Percentiles rank a stretch among this genome's conserved stretches.
These are phyloP conservation scores for Eremochloa ophiuroides DNA, from an alignment of 176 grass and related monocot species.

Conservation along the genomic window DNA sequence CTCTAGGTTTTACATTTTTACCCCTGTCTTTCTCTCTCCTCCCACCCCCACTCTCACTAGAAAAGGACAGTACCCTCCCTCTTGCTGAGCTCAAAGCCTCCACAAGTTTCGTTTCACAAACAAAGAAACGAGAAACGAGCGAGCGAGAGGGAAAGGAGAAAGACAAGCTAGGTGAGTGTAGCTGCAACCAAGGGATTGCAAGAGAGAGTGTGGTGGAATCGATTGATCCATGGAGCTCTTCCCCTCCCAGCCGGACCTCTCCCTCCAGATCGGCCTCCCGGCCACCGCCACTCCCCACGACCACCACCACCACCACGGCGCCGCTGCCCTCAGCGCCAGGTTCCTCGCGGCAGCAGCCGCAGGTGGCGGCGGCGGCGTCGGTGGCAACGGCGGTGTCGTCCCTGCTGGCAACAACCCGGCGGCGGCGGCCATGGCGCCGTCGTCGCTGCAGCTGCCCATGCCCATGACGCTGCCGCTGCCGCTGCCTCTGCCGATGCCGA, in stretches of 20 bases:
- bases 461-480: conserved; percentile 12
- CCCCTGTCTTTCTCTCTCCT: conserved; percentile 11
- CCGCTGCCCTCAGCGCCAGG: conserved; percentile 14
- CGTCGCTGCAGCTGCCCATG: conserved; percentile 14
- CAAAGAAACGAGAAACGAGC: conserved; percentile 4
- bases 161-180: not conserved
- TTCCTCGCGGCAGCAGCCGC: conserved; percentile 14
- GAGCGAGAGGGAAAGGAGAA: not conserved
- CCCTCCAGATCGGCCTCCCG: conserved; percentile 80
- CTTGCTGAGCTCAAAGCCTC: conserved; percentile 5
- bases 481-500: conserved; percentile 3
- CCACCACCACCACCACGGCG: conserved; percentile 21
- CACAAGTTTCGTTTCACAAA: conserved; percentile 31
- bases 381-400: not conserved
- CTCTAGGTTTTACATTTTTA: conserved; percentile 28
- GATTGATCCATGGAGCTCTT: conserved; percentile 72
- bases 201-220: not conserved
- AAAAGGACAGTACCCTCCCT: conserved; percentile 29
- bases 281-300: conserved; percentile 8
- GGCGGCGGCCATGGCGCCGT: conserved; percentile 22
- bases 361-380: not conserved
- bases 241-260: conserved; percentile 76
- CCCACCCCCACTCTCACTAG: conserved; percentile 26
- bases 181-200: not conserved
- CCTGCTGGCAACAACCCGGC: conserved; percentile 2